phyloP scores from a whole-genome alignment of 2,329 filamentous ascomycete species.

The Fusarium lateritium region DNA sequence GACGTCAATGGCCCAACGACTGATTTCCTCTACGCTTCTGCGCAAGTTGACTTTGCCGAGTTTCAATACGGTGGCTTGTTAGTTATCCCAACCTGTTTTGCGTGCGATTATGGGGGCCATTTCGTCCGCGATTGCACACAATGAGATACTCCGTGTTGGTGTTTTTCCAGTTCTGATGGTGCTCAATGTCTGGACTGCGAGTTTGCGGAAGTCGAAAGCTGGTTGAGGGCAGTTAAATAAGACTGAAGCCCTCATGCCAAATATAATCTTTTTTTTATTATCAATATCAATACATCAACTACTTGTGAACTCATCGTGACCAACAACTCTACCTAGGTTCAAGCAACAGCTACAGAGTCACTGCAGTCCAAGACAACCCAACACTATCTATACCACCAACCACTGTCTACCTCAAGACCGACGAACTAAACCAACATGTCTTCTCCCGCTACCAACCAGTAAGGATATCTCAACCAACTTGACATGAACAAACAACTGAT shows the following conservation, averaged over 20 bases:
- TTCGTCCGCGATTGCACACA: constrained; percentile 3
- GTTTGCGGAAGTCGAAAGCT: neutral
- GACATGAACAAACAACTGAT: neutral
- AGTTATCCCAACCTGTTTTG: neutral
- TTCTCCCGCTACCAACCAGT: constrained; percentile 28
- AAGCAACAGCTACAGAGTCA: neutral
- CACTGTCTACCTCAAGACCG: neutral
- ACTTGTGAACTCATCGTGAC: neutral
- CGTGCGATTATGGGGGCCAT: constrained; percentile 32
- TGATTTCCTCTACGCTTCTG: constrained; percentile 11
- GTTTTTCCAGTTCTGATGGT: constrained; percentile 38
- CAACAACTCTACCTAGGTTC: neutral
- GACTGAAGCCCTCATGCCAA: neutral
- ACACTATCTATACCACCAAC: constrained; percentile 4
- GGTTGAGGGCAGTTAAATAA: constrained; percentile 6
- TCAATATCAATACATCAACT: constrained; percentile 3
- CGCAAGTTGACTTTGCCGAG: neutral
- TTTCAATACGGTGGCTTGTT: constrained; percentile 8
- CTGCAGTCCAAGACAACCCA: constrained; percentile 2
- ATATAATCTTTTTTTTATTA: neutral
- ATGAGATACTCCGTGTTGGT: constrained; percentile 14
- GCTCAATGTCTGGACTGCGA: constrained; percentile 23
- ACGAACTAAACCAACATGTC: constrained; percentile 27
- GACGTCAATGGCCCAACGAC: constrained; percentile 23
- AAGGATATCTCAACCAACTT: constrained; percentile 1